Evolutionary conservation across 768 basidiomycete genomes (phyloP).

Genomic region (Boletellus sp.): DNA sequence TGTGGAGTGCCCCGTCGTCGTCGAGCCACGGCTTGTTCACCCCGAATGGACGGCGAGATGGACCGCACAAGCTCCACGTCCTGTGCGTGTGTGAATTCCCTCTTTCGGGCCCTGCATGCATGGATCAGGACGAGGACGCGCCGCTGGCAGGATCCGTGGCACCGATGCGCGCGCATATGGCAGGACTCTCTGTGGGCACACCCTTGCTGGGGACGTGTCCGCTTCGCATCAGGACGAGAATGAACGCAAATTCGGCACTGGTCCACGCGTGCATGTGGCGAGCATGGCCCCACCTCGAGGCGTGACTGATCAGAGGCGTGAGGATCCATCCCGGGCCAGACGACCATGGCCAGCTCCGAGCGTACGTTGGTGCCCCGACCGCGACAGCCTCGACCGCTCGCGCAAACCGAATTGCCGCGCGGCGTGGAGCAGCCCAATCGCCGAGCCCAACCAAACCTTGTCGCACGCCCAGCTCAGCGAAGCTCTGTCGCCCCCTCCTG

Average conservation of each 20-base stretch:
- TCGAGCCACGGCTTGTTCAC: constrained; percentile 6
- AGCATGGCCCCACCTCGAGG: constrained; percentile 34
- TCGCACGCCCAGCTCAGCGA: constrained; percentile 31
- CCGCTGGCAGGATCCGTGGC: constrained; percentile 16
- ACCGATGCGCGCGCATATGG: too few relatives aligned
- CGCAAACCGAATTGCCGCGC: constrained; percentile 20
- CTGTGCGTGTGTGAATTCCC: constrained; percentile 26
- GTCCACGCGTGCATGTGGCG: constrained; percentile 26
- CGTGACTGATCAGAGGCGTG: constrained; percentile 32
- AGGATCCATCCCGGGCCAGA: constrained; percentile 28
- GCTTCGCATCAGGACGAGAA: constrained; percentile 26
- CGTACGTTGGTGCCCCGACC: too few relatives aligned
- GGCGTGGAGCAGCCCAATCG: constrained; percentile 25
- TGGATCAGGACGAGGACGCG: constrained; percentile 13
- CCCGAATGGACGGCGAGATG: constrained; percentile 17
- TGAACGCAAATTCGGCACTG: constrained; percentile 30
- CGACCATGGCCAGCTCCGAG: constrained; percentile 17
- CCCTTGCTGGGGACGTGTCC: constrained; percentile 11
- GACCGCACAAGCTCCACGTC: constrained; percentile 31
- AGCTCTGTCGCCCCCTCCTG: constrained; percentile 13
- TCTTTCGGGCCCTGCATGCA: constrained; percentile 5
- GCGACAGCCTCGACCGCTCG: too few relatives aligned
- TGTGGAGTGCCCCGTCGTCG: constrained; percentile 12
- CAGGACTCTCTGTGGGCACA: too few relatives aligned
- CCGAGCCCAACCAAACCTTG: constrained; percentile 26